Conservation (phyloP, 495 filamentous ascomycete species). For the Penicillium robsamsonii region DNA sequence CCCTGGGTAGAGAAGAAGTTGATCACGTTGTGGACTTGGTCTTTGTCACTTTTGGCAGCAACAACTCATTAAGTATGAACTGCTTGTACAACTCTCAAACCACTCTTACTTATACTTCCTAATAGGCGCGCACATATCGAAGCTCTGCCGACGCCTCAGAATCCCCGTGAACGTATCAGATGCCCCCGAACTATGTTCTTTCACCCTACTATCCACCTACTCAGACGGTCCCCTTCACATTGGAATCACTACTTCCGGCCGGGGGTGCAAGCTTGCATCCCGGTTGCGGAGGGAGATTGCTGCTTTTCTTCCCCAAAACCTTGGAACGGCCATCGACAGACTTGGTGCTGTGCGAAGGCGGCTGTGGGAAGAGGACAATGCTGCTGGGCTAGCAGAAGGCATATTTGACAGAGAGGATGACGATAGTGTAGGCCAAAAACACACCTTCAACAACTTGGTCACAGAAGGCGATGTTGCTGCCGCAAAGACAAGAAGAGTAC, state of each 20-base stretch:
- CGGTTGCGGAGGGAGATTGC: conserved; percentile 88
- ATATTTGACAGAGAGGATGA: conserved; percentile 66
- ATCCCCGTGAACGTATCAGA: conserved; percentile 94
- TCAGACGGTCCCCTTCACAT: conserved; percentile 90
- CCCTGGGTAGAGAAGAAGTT: conserved; percentile 75
- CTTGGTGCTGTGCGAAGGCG: conserved; percentile 73
- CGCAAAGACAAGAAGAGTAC: conserved; percentile 75
- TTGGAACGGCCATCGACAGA: conserved; percentile 78
- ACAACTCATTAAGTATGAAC: conserved; percentile 50
- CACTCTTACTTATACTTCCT: not conserved
- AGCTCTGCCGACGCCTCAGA: conserved; percentile 70
- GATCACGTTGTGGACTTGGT: conserved; percentile 82
- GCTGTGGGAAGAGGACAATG: conserved; percentile 78
- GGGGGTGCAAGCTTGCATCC: conserved; percentile 90
- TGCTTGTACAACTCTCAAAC: not conserved
- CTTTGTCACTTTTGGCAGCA: conserved; percentile 72
- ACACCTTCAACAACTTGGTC: conserved; percentile 81
- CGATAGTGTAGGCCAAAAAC: conserved; percentile 77
- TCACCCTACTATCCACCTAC: conserved; percentile 84
- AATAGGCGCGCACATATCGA: conserved; percentile 65
- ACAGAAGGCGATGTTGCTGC: conserved; percentile 69
- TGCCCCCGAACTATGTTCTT: conserved; percentile 82
- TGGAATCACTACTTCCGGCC: conserved; percentile 92
- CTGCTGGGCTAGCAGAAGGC: conserved; percentile 45
- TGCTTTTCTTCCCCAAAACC: conserved; percentile 68